These are phyloP conservation scores for Sambucus nigra DNA, from an alignment of 129 eudicot species.

Conservation along the genomic window DNA sequence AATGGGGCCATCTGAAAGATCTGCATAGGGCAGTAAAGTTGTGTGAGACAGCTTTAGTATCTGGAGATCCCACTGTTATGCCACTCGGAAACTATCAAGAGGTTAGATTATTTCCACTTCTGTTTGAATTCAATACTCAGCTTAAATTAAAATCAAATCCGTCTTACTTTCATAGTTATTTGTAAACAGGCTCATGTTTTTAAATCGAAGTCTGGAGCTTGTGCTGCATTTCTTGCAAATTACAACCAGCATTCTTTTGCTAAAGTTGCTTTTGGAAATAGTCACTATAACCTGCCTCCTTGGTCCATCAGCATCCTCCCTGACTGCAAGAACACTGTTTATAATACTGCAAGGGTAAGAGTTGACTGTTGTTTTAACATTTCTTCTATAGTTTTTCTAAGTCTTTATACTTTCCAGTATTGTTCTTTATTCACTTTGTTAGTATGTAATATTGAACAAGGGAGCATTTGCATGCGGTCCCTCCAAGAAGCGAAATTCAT, in stretches of 20 bases:
- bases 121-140: not conserved
- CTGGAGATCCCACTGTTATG: slow-evolving; percentile 49
- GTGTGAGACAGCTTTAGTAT: slow-evolving; percentile 85
- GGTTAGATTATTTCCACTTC: slow-evolving; percentile 33
- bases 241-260: slow-evolving; percentile 39
- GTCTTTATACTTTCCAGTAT: not conserved
- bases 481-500: too few species aligned
- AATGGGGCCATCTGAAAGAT: slow-evolving; percentile 99
- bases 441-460: too few species aligned
- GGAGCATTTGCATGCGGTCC: too few species aligned
- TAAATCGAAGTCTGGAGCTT: slow-evolving; percentile 38
- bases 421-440: too few species aligned
- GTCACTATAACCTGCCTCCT: slow-evolving; percentile 47
- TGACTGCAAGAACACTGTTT: slow-evolving; percentile 59
- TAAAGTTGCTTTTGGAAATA: slow-evolving; percentile 31
- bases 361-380: not conserved
- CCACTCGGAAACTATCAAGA: slow-evolving; percentile 81
- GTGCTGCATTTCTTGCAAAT: slow-evolving; percentile 69
- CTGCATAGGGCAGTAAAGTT: slow-evolving; percentile 91
- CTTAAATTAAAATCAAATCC: not conserved
- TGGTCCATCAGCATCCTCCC: slow-evolving; percentile 75
- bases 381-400: not conserved
- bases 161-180: not conserved
- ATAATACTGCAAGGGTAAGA: slow-evolving; percentile 56
- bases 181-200: slow-evolving; percentile 49